phyloP scores from a whole-genome alignment of 331 rosid genomes.

The Saraca asoca region DNA sequence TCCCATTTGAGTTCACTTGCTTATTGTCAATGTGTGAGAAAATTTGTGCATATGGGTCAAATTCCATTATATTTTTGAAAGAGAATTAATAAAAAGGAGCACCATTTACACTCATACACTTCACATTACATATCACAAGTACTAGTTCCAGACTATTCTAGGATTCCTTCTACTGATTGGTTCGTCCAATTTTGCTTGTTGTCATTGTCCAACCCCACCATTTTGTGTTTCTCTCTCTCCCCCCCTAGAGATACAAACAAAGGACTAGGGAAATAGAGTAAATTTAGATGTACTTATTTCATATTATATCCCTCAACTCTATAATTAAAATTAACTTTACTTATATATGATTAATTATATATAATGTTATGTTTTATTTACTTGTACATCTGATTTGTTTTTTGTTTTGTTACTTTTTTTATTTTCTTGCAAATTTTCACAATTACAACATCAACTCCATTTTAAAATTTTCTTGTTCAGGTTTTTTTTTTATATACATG shows the following conservation, averaged over 20 bases:
- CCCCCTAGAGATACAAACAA: constrained; percentile 50
- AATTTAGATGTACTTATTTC: too few species aligned
- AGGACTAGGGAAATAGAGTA: constrained; percentile 22
- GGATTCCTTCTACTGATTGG: constrained; percentile 50
- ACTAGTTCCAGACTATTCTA: constrained; percentile 50
- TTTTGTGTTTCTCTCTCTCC: constrained; percentile 44
- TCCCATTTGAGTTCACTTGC: constrained; percentile 37
- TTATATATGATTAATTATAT: too few species aligned
- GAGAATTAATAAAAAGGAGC: background rate
- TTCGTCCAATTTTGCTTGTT: constrained; percentile 43
- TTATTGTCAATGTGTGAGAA: constrained; percentile 49
- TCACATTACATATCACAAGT: constrained; percentile 33
- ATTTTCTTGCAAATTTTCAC: too few species aligned
- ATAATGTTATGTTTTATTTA: too few species aligned
- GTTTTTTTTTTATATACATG: too few species aligned
- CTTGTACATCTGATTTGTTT: too few species aligned
- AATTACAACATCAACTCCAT: too few species aligned
- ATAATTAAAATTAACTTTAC: too few species aligned
- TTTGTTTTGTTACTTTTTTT: too few species aligned
- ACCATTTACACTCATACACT: constrained; percentile 5
- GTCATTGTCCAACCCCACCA: constrained; percentile 78
- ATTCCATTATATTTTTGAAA: constrained; percentile 37
- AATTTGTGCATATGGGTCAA: constrained; percentile 48
- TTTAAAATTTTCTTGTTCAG: too few species aligned
- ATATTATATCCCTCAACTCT: too few species aligned